phyloP scores from a whole-genome alignment of 208 protist species.

The Crithidia acanthocephali region DNA sequence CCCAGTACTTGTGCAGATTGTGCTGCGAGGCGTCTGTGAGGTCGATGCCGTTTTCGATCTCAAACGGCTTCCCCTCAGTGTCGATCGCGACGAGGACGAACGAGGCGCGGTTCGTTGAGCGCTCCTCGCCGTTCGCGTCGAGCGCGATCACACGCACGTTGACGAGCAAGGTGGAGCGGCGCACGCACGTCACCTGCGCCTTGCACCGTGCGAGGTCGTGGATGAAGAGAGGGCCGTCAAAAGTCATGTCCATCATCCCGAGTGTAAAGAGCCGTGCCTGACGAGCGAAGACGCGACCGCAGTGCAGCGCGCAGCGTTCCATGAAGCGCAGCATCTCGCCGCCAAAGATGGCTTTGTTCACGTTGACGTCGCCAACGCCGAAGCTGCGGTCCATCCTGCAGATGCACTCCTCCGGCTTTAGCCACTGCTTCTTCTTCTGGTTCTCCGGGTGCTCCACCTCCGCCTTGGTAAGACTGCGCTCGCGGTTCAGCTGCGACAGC shows the following conservation, averaged over 20 bases:
- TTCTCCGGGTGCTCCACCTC: slow-evolving; percentile 44
- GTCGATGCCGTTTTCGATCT: slow-evolving; percentile 46
- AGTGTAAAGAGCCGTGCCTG: slow-evolving; percentile 40
- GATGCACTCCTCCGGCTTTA: slow-evolving; percentile 25
- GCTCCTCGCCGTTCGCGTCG: slow-evolving; percentile 25
- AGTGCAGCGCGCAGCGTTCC: slow-evolving; percentile 61
- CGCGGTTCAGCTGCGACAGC: not conserved
- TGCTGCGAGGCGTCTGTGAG: slow-evolving; percentile 34
- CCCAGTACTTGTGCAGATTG: slow-evolving; percentile 33
- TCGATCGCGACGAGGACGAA: slow-evolving; percentile 54
- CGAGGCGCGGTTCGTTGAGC: slow-evolving; percentile 43
- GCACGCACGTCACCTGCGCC: slow-evolving; percentile 55
- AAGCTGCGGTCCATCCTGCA: slow-evolving; percentile 39
- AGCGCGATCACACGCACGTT: slow-evolving; percentile 30
- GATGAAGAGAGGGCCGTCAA: slow-evolving; percentile 46
- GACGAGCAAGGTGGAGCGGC: slow-evolving; percentile 40
- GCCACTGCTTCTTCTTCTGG: slow-evolving; percentile 26
- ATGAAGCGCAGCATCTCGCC: slow-evolving; percentile 59
- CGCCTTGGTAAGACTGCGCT: slow-evolving; percentile 5
- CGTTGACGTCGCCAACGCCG: slow-evolving; percentile 34
- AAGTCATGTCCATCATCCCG: slow-evolving; percentile 63
- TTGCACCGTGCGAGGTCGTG: slow-evolving; percentile 34
- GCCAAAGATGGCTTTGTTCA: slow-evolving; percentile 67
- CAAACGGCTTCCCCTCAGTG: slow-evolving; percentile 15
- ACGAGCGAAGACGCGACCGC: slow-evolving; percentile 54